phyloP scores from a whole-genome alignment of 2,329 filamentous ascomycete species.

The Penicillium sp. region DNA sequence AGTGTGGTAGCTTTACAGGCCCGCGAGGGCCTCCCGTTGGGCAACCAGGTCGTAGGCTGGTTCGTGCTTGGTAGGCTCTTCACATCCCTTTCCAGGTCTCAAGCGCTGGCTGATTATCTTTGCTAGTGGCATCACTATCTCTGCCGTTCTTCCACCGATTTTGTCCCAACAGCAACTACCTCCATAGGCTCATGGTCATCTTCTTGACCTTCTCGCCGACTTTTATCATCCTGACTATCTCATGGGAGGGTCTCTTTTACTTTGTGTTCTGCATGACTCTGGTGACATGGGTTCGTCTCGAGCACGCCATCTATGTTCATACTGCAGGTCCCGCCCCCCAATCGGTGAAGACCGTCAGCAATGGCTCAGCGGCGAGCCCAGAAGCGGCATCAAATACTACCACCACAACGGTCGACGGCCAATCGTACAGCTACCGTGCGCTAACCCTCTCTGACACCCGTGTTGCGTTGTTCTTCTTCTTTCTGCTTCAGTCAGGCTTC shows the following conservation, averaged over 20 bases:
- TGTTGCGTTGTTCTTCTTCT: conserved; percentile 90
- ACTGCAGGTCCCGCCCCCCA: conserved; percentile 21
- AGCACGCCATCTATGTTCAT: conserved; percentile 63
- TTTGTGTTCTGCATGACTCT: conserved; percentile 77
- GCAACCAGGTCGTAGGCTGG: conserved; percentile 86
- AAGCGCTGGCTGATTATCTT: conserved; percentile 7
- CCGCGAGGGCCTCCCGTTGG: conserved; percentile 74
- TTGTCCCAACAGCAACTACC: conserved; percentile 76
- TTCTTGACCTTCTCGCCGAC: conserved; percentile 90
- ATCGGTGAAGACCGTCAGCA: conserved; percentile 2
- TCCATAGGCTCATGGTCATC: conserved; percentile 80
- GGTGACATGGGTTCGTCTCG: conserved; percentile 84
- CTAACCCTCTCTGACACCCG: conserved; percentile 78
- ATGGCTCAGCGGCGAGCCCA: conserved; percentile 22
- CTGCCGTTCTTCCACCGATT: conserved; percentile 77
- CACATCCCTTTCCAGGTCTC: neutral
- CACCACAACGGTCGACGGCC: conserved; percentile 28
- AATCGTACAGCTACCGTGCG: conserved; percentile 51
- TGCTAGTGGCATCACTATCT: conserved; percentile 62
- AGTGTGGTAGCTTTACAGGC: conserved; percentile 81
- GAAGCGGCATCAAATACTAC: conserved; percentile 25
- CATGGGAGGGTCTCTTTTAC: conserved; percentile 95
- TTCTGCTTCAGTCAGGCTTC: conserved; percentile 88
- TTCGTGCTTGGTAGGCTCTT: conserved; percentile 59
- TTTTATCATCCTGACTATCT: conserved; percentile 94